Evolutionary conservation across 2,329 filamentous ascomycete species (phyloP), one percentile per base, ranked within the genome.

Genomic region (Sporothrix pallida): DNA sequence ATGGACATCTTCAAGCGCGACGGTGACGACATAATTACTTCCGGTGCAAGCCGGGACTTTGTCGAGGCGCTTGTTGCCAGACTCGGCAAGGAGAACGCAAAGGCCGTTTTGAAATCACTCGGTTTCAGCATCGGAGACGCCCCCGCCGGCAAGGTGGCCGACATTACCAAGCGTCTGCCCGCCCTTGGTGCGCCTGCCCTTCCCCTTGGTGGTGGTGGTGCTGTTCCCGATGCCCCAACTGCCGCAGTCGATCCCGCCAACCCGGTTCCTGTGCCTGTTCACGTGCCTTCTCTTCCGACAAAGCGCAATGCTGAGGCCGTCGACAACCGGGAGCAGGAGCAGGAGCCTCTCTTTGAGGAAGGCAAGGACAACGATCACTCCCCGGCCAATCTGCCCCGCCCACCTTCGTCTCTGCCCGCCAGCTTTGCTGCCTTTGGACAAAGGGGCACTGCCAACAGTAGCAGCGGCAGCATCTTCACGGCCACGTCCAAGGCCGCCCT

Each of bases 351-450:
- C 7, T 3, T 52, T 2, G 54, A 42, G 15, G n/a, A n/a, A 1
- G 52, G 23, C 42, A 26, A 56, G 37, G 37, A 8, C 20, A 46
- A 56, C 23, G 48, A 15, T 23, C 37, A 42, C 5, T 26, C 23
- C 15, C 50, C 52, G 12, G 23, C 17, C 37, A 26, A 62, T 46
- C 4, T 69, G 46, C 67, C 48, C 4, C 48, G 15, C 26, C 48
- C 67, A 0, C 67, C 67, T 17, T 26, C 26, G 1, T 56, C 67
- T 2, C 67, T 69, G 7, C 67, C 67, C 3, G 46, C 67, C 48
- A 54, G 48, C 26, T 69, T 54, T 56, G 67, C 67, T 6, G 26
- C 48, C 7, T 54, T 69, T 13, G 26, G 56, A 23, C 65, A 63
- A 9, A 6, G 37, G 13, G n/a, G 52, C 17, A 20, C 44, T 13